Base-by-base conservation (phyloP, 1,139 yeast genomes). In the Saccharomyces hybrid region DNA sequence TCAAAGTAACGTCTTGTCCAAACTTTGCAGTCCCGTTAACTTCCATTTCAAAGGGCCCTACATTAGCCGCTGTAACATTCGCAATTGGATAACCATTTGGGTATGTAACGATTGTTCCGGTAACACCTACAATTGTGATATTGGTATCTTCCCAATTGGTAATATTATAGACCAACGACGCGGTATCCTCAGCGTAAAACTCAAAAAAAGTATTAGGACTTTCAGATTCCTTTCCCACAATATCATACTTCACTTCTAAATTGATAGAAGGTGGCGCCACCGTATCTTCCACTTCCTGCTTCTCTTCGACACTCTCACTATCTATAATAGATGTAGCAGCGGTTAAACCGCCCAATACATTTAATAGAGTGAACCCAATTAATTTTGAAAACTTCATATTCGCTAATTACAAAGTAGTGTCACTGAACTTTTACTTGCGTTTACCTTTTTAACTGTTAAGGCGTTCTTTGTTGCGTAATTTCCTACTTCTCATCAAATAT, bases 51-150 rank as follows among this genome's bases (percentile, higher is more conserved):
- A 84, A 57, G 13, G 95, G 89, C 9, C 88, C 95, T 54, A 88
- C 73, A 55, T 80, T 75, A 54, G 82, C 79, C 48, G 82, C 79
- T 34, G 95, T 82, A 67, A 88, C 75, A 67, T 86, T 86, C 61
- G 84, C 81, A 55, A 73, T 70, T 57, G 75, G 64, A 55, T 77
- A 76, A 60, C 82, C 79, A 27, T 41, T 27, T 58, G 73, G 73
- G 28, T 86, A 80, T 60, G 84, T 80, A 56, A 78, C 75, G 70
- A 88, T 78, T 51, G 80, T 70, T 52, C 96, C 96, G 57, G 91
- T 89, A 53, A 85, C 81, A 52, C 91, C 96, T 51, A 85, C 81
- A 54, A 89, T 73, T 26, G 81, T 75, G 50, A 79, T 72, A 8
- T 78, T 79, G 28, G 66, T 70, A 2, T 76, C 78, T 65, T 86